phyloP scores from a whole-genome alignment of 495 filamentous ascomycete genomes.

The Neurospora sp. region DNA sequence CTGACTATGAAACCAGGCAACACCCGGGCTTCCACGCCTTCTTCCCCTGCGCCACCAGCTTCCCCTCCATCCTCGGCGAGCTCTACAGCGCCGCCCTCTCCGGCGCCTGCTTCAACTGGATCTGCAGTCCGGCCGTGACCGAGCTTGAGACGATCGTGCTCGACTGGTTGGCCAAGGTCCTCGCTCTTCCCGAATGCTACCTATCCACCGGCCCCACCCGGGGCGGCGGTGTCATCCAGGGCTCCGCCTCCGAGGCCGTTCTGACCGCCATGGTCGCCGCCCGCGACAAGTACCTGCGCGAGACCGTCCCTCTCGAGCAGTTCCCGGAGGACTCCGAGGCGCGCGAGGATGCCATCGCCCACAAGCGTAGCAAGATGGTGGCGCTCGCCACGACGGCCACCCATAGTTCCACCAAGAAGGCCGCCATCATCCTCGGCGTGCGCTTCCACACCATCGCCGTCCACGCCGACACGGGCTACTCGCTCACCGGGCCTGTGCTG shows the following conservation, averaged over 20 bases:
- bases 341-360: conserved; percentile 53
- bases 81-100: conserved; percentile 85
- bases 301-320: conserved; percentile 42
- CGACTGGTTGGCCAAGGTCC: conserved; percentile 75
- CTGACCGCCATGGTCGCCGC: conserved; percentile 84
- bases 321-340: conserved; percentile 46
- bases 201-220: conserved; percentile 59
- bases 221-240: conserved; percentile 91
- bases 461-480: conserved; percentile 49
- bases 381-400: conserved; percentile 71
- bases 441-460: conserved; percentile 61
- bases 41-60: conserved; percentile 76
- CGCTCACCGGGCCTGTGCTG: conserved; percentile 57
- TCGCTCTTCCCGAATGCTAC: conserved; percentile 66
- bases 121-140: conserved; percentile 89
- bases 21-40: conserved; percentile 95
- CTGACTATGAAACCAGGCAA: conserved; percentile 31
- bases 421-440: conserved; percentile 73
- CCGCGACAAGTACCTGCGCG: conserved; percentile 64
- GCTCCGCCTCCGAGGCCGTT: conserved; percentile 81
- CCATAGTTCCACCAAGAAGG: conserved; percentile 80
- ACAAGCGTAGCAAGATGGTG: conserved; percentile 60
- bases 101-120: conserved; percentile 93
- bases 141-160: conserved; percentile 85
- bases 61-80: conserved; percentile 84